Evolutionary conservation across 352 stramenopile genomes (phyloP), one percentile per base, ranked within the genome.

Genomic region (Pythium pyrilobum): DNA sequence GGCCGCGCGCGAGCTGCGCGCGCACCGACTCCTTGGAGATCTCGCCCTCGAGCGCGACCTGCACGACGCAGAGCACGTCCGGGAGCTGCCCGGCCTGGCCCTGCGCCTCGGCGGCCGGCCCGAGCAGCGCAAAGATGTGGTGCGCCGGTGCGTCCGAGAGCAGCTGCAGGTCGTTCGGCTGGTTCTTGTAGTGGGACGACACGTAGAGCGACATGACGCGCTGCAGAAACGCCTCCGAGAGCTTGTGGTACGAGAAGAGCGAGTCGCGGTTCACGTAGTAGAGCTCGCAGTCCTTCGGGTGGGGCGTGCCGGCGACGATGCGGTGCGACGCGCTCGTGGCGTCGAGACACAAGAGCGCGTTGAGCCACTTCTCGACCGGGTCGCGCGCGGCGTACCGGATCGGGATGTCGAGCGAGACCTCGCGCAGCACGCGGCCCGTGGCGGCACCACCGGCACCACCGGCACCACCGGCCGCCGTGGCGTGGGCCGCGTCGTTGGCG

Each of bases 171-270:
- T 99, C 97, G 69, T 99, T 99, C 12, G 97, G 97, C 62, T 96
- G 92, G 74, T 99, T 99, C 69, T 99, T 99, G 89, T 99, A 99
- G 77, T 99, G 97, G 25, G 96, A 98, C 39, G 94, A 95, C 39
- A 98, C 98, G 66, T 99, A 99, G 8, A 99, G 78, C 28, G 86
- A 72, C 91, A 97, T 96, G 49, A 98, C 83, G 28, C 89, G 83
- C 63, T 97, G 87, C 52, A 97, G 50, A 25, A 98, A 96, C 52
- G 82, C 93, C 79, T 99, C 97, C 16, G 92, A 98, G 15, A 99
- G 74, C 65, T 97, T 97, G 84, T 99, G 97, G 76, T 99, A 99
- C 48, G 92, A 98, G 67, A 99, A 99, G 4, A 99, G 77, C 39
- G 97, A 95, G 81, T 99, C 97, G 32, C 97, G 90, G 74, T 99